These are phyloP conservation scores for Hymenoscyphus repandus DNA, from an alignment of 2,329 filamentous ascomycete species.

Conservation along the genomic window DNA sequence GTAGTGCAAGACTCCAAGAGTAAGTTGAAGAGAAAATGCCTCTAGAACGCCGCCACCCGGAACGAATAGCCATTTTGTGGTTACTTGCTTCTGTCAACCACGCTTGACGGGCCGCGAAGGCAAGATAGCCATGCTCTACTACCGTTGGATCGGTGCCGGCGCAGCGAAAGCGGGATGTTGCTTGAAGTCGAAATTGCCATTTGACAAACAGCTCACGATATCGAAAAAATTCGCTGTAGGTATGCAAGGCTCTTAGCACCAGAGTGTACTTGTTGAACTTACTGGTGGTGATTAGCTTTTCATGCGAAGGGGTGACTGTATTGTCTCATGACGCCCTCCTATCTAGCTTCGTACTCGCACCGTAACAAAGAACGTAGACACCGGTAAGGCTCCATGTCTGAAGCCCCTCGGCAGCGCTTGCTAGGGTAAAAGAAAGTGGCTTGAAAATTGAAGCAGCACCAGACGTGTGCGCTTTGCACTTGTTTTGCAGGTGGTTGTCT, in stretches of 20 bases:
- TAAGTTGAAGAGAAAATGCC: conserved; percentile 9
- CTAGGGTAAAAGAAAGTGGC: background rate
- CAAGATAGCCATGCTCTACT: conserved; percentile 12
- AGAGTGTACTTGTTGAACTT: no score
- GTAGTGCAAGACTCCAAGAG: background rate
- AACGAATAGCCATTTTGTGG: conserved; percentile 15
- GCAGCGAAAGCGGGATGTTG: conserved; percentile 15
- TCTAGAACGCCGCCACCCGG: conserved; percentile 18
- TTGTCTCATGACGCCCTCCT: conserved; percentile 6
- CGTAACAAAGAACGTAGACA: background rate
- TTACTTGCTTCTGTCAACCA: conserved; percentile 18
- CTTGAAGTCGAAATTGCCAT: conserved; percentile 7
- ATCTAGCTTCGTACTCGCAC: conserved; percentile 9
- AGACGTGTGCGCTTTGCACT: background rate
- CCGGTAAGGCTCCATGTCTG: background rate
- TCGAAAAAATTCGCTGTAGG: background rate
- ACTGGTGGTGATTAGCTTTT: background rate
- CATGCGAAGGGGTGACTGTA: background rate
- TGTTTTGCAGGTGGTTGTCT: background rate
- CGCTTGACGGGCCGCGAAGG: conserved; percentile 19
- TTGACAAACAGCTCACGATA: conserved; percentile 1
- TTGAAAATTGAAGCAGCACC: background rate
- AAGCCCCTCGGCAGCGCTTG: conserved; percentile 8
- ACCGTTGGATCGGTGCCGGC: conserved; percentile 21
- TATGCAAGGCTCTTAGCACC: no score